Percentiles rank a stretch among this genome's conserved stretches.
Conservation (phyloP, 116 monocot species). For the Cymodocea nodosa region DNA sequence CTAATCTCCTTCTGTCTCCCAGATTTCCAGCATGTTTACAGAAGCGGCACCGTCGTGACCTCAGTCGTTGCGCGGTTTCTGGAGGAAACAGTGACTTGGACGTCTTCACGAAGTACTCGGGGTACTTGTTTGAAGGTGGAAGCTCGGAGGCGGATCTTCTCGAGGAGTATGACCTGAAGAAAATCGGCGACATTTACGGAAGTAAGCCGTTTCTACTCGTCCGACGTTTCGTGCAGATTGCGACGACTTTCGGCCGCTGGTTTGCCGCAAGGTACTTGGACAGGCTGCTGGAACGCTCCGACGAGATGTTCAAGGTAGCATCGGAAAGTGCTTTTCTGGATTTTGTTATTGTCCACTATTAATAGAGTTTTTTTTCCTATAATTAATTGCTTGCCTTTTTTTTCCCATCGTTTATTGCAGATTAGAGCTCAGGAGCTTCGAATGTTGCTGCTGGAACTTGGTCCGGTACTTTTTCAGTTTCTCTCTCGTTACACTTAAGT, state of each 20-base stretch:
- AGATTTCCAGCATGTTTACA: background rate
- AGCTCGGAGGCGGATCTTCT: constrained; percentile 55
- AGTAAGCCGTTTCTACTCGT: constrained; percentile 56
- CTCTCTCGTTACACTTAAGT: background rate
- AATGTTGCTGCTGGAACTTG: constrained; percentile 66
- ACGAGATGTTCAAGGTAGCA: constrained; percentile 85
- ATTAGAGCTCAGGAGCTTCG: constrained; percentile 72
- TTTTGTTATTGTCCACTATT: background rate
- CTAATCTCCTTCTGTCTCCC: background rate
- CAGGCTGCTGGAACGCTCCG: constrained; percentile 40
- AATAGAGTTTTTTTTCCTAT: too few relatives aligned
- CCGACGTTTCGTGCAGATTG: constrained; percentile 66
- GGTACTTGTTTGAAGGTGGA: constrained; percentile 69
- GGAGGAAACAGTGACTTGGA: constrained; percentile 30
- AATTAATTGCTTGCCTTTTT: background rate
- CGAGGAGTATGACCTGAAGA: constrained; percentile 32
- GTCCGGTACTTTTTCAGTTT: constrained; percentile 49
- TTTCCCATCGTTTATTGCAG: constrained; percentile 19
- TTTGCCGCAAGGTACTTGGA: constrained; percentile 58
- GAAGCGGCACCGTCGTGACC: background rate
- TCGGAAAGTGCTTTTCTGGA: background rate
- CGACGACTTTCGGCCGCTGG: constrained; percentile 60
- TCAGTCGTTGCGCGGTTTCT: background rate
- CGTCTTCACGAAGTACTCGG: constrained; percentile 89
- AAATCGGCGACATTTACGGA: constrained; percentile 54